Evolutionary conservation across 2,329 filamentous ascomycete species (phyloP).

Genomic region (Diaporthe longicolla): DNA sequence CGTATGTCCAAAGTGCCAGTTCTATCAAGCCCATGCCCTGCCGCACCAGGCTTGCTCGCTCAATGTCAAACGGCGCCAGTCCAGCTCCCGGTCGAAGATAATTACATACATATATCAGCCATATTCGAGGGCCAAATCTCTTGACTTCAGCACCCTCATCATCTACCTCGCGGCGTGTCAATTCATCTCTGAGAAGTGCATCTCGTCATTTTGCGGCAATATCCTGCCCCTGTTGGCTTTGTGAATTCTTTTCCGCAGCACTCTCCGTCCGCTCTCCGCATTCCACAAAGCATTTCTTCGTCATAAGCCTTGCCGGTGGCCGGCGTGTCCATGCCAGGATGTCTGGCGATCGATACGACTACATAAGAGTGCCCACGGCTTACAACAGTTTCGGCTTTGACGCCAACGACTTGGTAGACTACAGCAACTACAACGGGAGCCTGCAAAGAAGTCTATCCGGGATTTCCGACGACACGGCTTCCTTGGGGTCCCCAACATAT

Average conservation of each 20-base stretch:
- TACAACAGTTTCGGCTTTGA: conserved; percentile 21
- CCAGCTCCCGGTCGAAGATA: not conserved
- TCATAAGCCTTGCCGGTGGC: not conserved
- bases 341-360: conserved; percentile 31
- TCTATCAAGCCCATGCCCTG: conserved; percentile 35
- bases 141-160: not conserved
- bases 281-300: not conserved
- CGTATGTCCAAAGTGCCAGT: conserved; percentile 32
- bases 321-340: conserved; percentile 27
- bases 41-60: conserved; percentile 17
- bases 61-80: conserved; percentile 2
- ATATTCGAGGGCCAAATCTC: conserved; percentile 13
- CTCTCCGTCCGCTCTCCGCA: not conserved
- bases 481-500: conserved; percentile 18
- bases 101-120: conserved; percentile 36
- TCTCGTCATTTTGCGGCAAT: not conserved
- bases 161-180: not conserved
- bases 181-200: not conserved
- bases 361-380: conserved; percentile 34
- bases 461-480: conserved; percentile 24
- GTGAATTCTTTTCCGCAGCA: not conserved
- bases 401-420: conserved; percentile 32
- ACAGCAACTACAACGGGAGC: conserved; percentile 25
- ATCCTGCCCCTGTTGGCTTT: not conserved
- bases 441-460: conserved; percentile 36